A percentile compares a stretch with the other conserved stretches of the same genome.
These are phyloP conservation scores for Pluteus cervinus DNA, from an alignment of 768 basidiomycete species.

Conservation along the genomic window DNA sequence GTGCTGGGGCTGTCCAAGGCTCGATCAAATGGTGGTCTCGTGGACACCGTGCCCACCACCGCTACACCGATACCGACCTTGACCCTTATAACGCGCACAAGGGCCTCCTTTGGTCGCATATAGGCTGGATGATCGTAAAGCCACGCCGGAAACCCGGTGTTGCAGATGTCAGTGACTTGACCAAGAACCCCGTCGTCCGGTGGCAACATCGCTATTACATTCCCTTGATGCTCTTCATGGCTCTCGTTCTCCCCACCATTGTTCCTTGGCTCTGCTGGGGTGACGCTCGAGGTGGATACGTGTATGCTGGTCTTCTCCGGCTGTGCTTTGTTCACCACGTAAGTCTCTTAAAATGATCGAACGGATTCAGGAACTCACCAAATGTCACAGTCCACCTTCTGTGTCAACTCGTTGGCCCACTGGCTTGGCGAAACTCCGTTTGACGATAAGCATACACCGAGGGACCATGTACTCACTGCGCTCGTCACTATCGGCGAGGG, in stretches of 20 bases:
- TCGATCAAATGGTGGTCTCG: slow-evolving; percentile 99
- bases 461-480: slow-evolving; percentile 86
- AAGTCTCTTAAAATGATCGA: slow-evolving; percentile 21
- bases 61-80: slow-evolving; percentile 95
- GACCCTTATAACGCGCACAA: slow-evolving; percentile 94
- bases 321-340: slow-evolving; percentile 87
- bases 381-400: slow-evolving; percentile 80
- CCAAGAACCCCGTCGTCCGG: slow-evolving; percentile 69
- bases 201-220: slow-evolving; percentile 89
- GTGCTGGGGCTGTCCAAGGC: slow-evolving; percentile 91
- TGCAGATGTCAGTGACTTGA: slow-evolving; percentile 84
- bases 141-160: slow-evolving; percentile 85
- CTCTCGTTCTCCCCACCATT: slow-evolving; percentile 66
- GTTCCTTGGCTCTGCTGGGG: slow-evolving; percentile 81
- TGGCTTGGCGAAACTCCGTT: slow-evolving; percentile 93
- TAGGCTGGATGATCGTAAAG: slow-evolving; percentile 93
- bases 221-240: slow-evolving; percentile 62
- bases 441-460: slow-evolving; percentile 92
- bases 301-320: slow-evolving; percentile 78
- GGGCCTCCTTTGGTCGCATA: slow-evolving; percentile 81
- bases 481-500: slow-evolving; percentile 91
- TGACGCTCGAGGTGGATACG: slow-evolving; percentile 79
- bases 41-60: slow-evolving; percentile 95
- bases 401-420: slow-evolving; percentile 94
- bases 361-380: slow-evolving; percentile 7